phyloP scores from a whole-genome alignment of 1,284 basidiomycete genomes.

The Meripilus lineatus region DNA sequence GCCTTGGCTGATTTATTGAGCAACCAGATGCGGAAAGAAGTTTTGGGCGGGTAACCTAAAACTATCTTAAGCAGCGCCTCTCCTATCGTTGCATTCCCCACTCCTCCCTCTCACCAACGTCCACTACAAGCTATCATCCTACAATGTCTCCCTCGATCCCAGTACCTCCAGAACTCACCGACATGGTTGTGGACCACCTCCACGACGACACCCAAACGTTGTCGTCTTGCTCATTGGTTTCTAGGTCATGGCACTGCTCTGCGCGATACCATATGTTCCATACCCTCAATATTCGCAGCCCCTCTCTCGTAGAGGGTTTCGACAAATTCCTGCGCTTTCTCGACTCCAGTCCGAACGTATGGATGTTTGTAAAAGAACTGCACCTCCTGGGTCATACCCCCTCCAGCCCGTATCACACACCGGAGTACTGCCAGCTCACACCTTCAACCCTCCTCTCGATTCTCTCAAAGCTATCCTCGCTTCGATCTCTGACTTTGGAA shows the following conservation, averaged over 20 bases:
- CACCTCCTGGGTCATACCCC: background rate
- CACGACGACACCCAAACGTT: background rate
- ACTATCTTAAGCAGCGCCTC: too few relatives aligned
- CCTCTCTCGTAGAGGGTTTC: background rate
- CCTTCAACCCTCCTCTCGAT: background rate
- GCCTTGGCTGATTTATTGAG: too few relatives aligned
- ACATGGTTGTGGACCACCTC: constrained; percentile 4
- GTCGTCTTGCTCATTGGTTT: background rate
- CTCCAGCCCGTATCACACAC: background rate
- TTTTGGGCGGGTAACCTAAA: too few relatives aligned
- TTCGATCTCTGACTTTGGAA: background rate
- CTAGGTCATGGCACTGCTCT: background rate
- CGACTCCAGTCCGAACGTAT: background rate
- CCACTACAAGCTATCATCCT: too few relatives aligned
- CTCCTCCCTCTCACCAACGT: too few relatives aligned
- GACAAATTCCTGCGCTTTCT: constrained; percentile 1
- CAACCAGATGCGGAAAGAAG: too few relatives aligned
- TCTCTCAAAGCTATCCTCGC: background rate
- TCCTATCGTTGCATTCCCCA: too few relatives aligned
- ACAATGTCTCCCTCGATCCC: too few relatives aligned
- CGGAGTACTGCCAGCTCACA: background rate
- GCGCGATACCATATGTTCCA: background rate
- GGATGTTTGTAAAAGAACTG: background rate
- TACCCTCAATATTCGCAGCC: background rate
- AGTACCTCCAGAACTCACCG: constrained; percentile 1